Percentiles rank a stretch among this genome's conserved stretches.
Evolutionary conservation across 192 early-diverging fungal genomes (phyloP).

Genomic region (Fimicolochytrium jonesii): DNA sequence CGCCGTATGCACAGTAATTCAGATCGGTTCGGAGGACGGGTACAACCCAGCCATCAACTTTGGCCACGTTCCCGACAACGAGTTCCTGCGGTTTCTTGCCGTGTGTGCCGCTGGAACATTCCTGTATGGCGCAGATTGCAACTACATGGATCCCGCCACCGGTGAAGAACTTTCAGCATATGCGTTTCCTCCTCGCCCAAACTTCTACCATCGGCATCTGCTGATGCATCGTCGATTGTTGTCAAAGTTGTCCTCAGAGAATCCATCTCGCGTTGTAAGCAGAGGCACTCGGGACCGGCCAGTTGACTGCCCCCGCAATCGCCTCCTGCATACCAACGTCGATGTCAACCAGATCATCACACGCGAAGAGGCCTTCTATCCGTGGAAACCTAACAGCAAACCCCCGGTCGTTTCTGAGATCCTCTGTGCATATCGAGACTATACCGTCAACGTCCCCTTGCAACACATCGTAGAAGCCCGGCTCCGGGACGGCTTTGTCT

Average conservation of each 20-base stretch:
- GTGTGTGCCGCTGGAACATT: conserved; percentile 37
- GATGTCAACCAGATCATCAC: conserved; percentile 19
- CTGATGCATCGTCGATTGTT: conserved; percentile 29
- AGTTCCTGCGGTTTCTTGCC: conserved; percentile 46
- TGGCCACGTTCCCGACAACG: conserved; percentile 51
- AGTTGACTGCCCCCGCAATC: conserved; percentile 38
- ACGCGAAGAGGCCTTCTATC: conserved; percentile 40
- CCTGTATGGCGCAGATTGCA: conserved; percentile 43
- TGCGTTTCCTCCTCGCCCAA: conserved; percentile 22
- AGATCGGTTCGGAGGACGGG: conserved; percentile 43
- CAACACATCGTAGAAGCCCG: conserved; percentile 31
- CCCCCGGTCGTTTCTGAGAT: conserved; percentile 45
- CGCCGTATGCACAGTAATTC: conserved; percentile 42
- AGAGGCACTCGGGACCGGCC: conserved; percentile 28
- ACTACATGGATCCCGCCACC: conserved; percentile 30
- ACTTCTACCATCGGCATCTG: conserved; percentile 48
- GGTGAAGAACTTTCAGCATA: not conserved
- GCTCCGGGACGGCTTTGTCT: conserved; percentile 45
- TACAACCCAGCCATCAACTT: conserved; percentile 43
- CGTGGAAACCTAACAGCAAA: conserved; percentile 38
- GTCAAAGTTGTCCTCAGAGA: conserved; percentile 16
- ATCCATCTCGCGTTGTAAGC: conserved; percentile 22
- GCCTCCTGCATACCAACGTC: conserved; percentile 32
- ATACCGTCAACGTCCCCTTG: conserved; percentile 25
- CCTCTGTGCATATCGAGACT: conserved; percentile 40